Conservation (phyloP, 2,329 filamentous ascomycete species). For the Phialophora chinensis region DNA sequence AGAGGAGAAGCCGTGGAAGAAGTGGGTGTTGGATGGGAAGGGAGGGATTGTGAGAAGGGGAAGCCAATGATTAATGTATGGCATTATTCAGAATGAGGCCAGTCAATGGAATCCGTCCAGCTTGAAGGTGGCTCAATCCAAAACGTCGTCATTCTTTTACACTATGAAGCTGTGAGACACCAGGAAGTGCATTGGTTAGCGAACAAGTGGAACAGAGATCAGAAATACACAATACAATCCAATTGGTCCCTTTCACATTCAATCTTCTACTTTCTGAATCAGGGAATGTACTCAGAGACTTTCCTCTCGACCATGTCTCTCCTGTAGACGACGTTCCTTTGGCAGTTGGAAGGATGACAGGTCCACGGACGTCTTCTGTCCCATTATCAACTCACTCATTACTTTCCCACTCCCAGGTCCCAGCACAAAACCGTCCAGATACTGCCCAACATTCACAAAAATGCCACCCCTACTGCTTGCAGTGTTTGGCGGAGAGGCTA, state of each 20-base stretch:
- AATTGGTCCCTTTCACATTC: neutral
- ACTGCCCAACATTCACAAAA: slow-evolving; percentile 5
- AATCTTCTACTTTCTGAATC: neutral
- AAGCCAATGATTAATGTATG: neutral
- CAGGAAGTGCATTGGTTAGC: slow-evolving; percentile 4
- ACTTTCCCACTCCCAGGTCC: slow-evolving; percentile 4
- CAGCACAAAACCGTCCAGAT: slow-evolving; percentile 3
- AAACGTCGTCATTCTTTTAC: neutral
- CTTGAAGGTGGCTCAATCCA: neutral
- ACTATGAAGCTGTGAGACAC: slow-evolving; percentile 2
- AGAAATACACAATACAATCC: neutral
- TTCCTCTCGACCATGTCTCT: neutral
- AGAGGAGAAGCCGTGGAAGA: slow-evolving; percentile 4
- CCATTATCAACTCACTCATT: slow-evolving; percentile 4
- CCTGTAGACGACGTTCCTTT: slow-evolving; percentile 4
- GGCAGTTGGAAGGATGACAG: slow-evolving; percentile 4
- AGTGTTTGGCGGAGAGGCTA: neutral
- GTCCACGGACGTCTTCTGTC: slow-evolving; percentile 3
- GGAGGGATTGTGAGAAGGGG: slow-evolving; percentile 4
- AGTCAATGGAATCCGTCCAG: neutral
- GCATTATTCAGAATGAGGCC: slow-evolving; percentile 5
- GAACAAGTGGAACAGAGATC: slow-evolving; percentile 3
- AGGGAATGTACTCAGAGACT: slow-evolving; percentile 1
- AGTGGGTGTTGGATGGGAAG: slow-evolving; percentile 2
- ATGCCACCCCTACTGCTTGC: slow-evolving; percentile 4